Conservation (phyloP, 495 filamentous ascomycete genomes). For the Glonium stellatum region DNA sequence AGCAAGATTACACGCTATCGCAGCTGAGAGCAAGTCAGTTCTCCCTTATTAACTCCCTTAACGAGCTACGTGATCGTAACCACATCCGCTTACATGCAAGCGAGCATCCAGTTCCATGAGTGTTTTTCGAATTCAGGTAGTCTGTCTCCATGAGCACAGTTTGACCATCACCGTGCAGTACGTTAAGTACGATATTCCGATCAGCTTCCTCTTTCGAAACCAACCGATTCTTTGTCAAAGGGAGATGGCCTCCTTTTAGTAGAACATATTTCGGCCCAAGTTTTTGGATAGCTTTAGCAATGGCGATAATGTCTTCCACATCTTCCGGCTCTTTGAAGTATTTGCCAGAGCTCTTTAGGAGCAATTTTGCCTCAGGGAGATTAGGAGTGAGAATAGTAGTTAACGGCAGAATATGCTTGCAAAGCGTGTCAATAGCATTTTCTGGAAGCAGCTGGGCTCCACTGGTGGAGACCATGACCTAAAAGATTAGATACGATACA, state of each 20-base stretch:
- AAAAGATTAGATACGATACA: slow-evolving; percentile 1
- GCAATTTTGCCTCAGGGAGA: slow-evolving; percentile 73
- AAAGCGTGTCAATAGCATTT: slow-evolving; percentile 57
- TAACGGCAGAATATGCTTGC: slow-evolving; percentile 61
- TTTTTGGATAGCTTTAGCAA: slow-evolving; percentile 58
- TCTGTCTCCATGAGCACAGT: slow-evolving; percentile 55
- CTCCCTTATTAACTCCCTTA: background rate
- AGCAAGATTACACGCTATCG: slow-evolving; percentile 82
- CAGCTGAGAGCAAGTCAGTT: slow-evolving; percentile 44
- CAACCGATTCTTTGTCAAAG: slow-evolving; percentile 56
- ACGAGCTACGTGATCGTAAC: background rate
- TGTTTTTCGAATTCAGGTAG: slow-evolving; percentile 67
- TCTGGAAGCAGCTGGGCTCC: slow-evolving; percentile 68
- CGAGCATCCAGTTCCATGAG: slow-evolving; percentile 93
- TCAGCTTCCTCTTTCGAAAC: slow-evolving; percentile 51
- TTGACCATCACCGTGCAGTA: slow-evolving; percentile 57
- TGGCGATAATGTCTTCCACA: slow-evolving; percentile 53
- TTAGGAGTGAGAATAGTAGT: slow-evolving; percentile 86
- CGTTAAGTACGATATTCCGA: slow-evolving; percentile 61
- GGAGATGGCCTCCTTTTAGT: slow-evolving; percentile 89
- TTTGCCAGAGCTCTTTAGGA: slow-evolving; percentile 56
- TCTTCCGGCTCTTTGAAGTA: slow-evolving; percentile 44
- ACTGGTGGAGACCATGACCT: slow-evolving; percentile 92
- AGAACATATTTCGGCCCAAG: slow-evolving; percentile 75
- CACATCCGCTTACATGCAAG: slow-evolving; percentile 61